A percentile compares a stretch with the other conserved stretches of the same genome.
phyloP scores from a whole-genome alignment of 1,139 yeast species.

The Nematodospora anomalae region DNA sequence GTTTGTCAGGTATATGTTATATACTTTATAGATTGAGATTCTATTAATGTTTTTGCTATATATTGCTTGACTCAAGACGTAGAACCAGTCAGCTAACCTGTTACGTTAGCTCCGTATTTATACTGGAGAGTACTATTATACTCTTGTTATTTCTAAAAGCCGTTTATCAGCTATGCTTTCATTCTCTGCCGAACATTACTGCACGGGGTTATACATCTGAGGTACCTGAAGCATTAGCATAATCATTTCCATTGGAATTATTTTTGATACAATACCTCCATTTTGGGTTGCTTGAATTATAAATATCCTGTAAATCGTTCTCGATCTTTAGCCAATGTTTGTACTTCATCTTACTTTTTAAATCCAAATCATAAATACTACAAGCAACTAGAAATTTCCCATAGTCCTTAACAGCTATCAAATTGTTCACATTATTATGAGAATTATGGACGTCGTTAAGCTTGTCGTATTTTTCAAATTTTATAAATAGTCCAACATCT shows the following conservation, averaged over 20 bases:
- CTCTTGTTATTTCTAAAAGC: no score
- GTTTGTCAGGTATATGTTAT: no score
- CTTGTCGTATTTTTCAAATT: constrained; percentile 37
- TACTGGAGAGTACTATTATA: no score
- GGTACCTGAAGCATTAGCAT: neutral
- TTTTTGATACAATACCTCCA: constrained; percentile 37
- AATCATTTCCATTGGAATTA: neutral
- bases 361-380: constrained; percentile 46
- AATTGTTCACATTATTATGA: constrained; percentile 34
- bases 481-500: constrained; percentile 54
- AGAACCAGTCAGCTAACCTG: no score
- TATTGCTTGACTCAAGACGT: no score
- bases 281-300: constrained; percentile 34
- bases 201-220: neutral
- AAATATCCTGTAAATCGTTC: constrained; percentile 29
- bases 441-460: constrained; percentile 33
- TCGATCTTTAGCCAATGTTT: constrained; percentile 46
- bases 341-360: constrained; percentile 41
- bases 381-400: constrained; percentile 37
- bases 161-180: no score
- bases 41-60: no score
- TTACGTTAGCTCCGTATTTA: no score
- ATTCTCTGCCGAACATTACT: no score
- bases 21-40: no score
- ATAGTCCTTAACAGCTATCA: constrained; percentile 26